These are phyloP conservation scores for Pseudogymnoascus sp. DNA, from an alignment of 2,329 filamentous ascomycete genomes.

Conservation along the genomic window DNA sequence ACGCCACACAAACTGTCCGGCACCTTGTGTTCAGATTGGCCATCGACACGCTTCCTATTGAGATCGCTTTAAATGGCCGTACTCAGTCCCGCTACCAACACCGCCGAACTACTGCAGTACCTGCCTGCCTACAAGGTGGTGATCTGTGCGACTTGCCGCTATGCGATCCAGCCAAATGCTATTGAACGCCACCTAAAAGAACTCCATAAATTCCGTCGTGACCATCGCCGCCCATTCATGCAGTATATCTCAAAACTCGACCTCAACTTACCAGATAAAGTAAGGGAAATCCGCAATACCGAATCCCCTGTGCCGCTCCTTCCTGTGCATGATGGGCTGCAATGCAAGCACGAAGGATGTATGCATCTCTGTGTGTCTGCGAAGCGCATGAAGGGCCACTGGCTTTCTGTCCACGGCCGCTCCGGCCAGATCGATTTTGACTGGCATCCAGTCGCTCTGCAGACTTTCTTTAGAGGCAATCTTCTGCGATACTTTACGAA, in stretches of 20 bases:
- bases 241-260: constrained; percentile 18
- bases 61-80: neutral
- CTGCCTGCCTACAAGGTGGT: constrained; percentile 20
- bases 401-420: constrained; percentile 21
- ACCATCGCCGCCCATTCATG: constrained; percentile 18
- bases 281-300: constrained; percentile 16
- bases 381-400: constrained; percentile 32
- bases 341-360: constrained; percentile 23
- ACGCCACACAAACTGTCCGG: neutral
- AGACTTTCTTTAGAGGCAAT: constrained; percentile 29
- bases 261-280: constrained; percentile 21
- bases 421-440: constrained; percentile 15
- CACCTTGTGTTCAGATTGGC: neutral
- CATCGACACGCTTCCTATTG: neutral
- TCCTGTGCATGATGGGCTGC: constrained; percentile 23
- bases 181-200: constrained; percentile 24
- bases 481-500: constrained; percentile 25
- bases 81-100: neutral
- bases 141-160: constrained; percentile 22
- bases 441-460: constrained; percentile 22
- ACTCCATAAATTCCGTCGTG: constrained; percentile 20
- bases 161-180: constrained; percentile 23
- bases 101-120: constrained; percentile 19
- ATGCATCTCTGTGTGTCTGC: constrained; percentile 26
- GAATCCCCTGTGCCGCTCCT: constrained; percentile 27